Evolutionary conservation across 257 asterid species (phyloP).

Genomic region (Apocynum venetum): DNA sequence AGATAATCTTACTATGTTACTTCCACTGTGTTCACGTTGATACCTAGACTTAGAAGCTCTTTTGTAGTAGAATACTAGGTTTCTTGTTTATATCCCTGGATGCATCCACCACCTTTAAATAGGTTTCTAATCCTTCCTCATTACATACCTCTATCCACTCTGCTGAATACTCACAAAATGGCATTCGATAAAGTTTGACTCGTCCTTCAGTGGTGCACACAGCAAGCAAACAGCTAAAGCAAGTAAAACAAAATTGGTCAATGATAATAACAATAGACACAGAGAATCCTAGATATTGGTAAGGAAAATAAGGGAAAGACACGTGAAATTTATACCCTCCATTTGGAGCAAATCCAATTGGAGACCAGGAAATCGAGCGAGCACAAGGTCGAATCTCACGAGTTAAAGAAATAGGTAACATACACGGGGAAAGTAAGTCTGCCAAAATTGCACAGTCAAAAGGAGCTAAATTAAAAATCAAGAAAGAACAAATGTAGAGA

Average conservation of each 20-base stretch:
- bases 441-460: conserved; percentile 26
- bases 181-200: conserved; percentile 73
- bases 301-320: not conserved
- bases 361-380: conserved; percentile 93
- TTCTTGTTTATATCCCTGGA: not conserved
- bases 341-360: conserved; percentile 73
- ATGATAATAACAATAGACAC: not conserved
- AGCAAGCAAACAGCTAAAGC: conserved; percentile 81
- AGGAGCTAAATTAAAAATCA: not conserved
- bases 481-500: not conserved
- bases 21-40: not conserved
- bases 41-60: not conserved
- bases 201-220: conserved; percentile 76
- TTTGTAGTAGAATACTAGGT: not conserved
- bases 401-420: conserved; percentile 58
- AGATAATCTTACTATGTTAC: not conserved
- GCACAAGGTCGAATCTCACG: conserved; percentile 66
- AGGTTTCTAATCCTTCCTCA: not conserved
- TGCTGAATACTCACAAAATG: conserved; percentile 59
- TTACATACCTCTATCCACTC: conserved; percentile 85
- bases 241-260: conserved; percentile 4
- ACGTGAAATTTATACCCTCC: conserved; percentile 51
- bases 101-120: not conserved
- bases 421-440: conserved; percentile 61
- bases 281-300: not conserved